phyloP scores from a whole-genome alignment of 192 early-diverging fungal species.

The Dimargaris verticillata region DNA sequence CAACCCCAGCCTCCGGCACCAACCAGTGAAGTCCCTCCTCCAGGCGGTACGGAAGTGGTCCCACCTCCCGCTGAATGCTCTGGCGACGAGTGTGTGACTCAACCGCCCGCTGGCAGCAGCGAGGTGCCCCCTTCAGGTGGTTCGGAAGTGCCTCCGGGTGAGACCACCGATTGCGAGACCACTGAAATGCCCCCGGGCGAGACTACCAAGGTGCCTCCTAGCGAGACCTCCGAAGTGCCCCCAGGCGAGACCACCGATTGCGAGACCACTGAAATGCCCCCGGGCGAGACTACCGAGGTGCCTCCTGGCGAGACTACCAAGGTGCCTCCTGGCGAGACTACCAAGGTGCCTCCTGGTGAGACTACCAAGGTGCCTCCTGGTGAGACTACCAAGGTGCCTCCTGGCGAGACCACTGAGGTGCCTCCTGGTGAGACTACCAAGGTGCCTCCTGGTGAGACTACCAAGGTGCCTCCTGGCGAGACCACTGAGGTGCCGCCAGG shows the following conservation, averaged over 20 bases:
- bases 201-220: not conserved
- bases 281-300: not conserved
- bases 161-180: not conserved
- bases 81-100: not conserved
- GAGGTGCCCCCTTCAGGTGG: not conserved
- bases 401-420: not conserved
- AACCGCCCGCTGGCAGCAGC: not conserved
- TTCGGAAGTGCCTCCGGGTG: not conserved
- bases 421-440: not conserved
- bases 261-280: not conserved
- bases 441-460: no score
- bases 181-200: not conserved
- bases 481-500: no score
- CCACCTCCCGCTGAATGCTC: not conserved
- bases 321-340: not conserved
- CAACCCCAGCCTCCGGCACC: not conserved
- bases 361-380: not conserved
- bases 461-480: not conserved
- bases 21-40: not conserved
- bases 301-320: no score
- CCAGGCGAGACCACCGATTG: not conserved
- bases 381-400: not conserved
- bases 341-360: not conserved
- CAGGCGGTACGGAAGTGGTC: not conserved
- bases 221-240: not conserved